phyloP scores from a whole-genome alignment of 164 flowering plant species.

The Magnolia changhungtana region DNA sequence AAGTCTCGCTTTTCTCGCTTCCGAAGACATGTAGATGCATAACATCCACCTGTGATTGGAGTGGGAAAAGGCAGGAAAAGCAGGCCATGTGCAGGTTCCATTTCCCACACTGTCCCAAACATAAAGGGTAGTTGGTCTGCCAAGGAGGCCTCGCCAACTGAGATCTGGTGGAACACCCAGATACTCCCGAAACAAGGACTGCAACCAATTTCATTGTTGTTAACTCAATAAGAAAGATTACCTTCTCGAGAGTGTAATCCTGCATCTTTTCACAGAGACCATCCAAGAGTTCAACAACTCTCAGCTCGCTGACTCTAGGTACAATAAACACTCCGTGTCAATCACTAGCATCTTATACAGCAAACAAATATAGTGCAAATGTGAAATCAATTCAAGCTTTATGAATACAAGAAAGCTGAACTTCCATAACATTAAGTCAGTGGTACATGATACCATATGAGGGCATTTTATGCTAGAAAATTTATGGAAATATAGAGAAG shows the following conservation, averaged over 20 bases:
- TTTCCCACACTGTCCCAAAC: not conserved
- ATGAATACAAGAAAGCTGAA: too few species aligned
- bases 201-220: not conserved
- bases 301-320: conserved; percentile 80
- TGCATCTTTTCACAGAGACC: conserved; percentile 96
- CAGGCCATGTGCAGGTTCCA: not conserved
- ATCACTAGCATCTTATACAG: not conserved
- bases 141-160: too few species aligned
- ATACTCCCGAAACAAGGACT: not conserved
- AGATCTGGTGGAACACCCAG: too few species aligned
- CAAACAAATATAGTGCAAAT: not conserved
- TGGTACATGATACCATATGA: too few species aligned
- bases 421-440: too few species aligned
- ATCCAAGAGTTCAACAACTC: conserved; percentile 89
- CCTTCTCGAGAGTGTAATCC: conserved; percentile 89
- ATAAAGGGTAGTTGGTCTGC: too few species aligned
- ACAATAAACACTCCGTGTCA: conserved; percentile 8
- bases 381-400: not conserved
- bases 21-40: not conserved
- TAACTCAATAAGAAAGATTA: conserved; percentile 13
- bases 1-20: not conserved
- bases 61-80: not conserved
- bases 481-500: too few species aligned
- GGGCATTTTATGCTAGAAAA: too few species aligned
- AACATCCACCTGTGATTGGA: not conserved